These are phyloP conservation scores for Hepatocystis sp. DNA, from an alignment of 169 alveolate genomes.

Conservation along the genomic window DNA sequence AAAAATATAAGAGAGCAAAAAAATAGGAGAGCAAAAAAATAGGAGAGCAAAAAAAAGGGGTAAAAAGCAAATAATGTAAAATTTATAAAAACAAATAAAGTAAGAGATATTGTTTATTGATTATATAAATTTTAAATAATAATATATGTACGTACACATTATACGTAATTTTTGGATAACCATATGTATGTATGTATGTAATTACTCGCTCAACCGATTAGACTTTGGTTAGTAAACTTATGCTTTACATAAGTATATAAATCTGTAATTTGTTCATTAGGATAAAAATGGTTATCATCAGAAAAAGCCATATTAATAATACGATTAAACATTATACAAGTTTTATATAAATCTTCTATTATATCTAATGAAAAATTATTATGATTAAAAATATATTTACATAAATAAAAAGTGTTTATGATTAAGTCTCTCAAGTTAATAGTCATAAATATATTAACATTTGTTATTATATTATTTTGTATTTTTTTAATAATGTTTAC, in stretches of 20 bases:
- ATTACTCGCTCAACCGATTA: constrained; percentile 7
- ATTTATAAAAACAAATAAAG: no score
- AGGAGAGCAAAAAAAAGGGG: no score
- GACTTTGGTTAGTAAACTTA: constrained; percentile 41
- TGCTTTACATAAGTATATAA: constrained; percentile 38
- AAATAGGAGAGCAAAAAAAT: no score
- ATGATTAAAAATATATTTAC: constrained; percentile 50
- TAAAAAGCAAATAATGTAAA: no score
- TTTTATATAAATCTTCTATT: constrained; percentile 52
- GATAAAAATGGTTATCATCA: constrained; percentile 49
- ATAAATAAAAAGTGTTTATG: constrained; percentile 48
- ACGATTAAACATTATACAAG: constrained; percentile 14
- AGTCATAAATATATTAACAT: constrained; percentile 29
- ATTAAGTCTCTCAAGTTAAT: constrained; percentile 59
- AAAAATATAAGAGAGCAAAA: no score
- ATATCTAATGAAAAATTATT: constrained; percentile 31
- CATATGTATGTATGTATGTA: not conserved
- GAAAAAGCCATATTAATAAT: constrained; percentile 24
- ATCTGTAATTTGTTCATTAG: constrained; percentile 64
- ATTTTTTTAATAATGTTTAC: constrained; percentile 44
- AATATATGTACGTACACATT: not conserved
- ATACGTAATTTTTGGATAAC: not conserved
- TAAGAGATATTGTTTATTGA: no score
- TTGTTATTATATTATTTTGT: constrained; percentile 34
- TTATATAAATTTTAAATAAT: no score